Percentiles rank a stretch among this genome's conserved stretches.
These are phyloP conservation scores for Trichoderma erinaceum DNA, from an alignment of 495 filamentous ascomycete species.

Conservation along the genomic window DNA sequence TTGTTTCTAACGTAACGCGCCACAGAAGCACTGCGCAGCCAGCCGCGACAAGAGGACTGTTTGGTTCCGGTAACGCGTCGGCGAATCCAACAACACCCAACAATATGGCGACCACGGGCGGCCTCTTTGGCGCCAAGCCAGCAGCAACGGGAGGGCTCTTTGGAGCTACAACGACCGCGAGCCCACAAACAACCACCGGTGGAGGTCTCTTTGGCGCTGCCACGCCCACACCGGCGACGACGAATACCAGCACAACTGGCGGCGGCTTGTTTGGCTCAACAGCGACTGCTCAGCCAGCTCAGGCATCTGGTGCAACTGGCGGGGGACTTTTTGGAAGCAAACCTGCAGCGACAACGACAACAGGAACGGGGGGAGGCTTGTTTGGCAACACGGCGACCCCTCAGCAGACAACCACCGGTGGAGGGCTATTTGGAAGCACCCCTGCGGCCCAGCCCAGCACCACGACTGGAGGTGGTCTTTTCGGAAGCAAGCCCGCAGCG, in stretches of 20 bases:
- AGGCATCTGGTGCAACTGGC: background rate
- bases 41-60: constrained; percentile 28
- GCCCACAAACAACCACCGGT: background rate
- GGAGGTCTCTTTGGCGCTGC: constrained; percentile 1
- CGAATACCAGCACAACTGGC: background rate
- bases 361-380: constrained; percentile 29
- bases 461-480: constrained; percentile 24
- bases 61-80: constrained; percentile 22
- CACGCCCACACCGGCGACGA: background rate
- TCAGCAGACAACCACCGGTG: constrained; percentile 24
- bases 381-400: constrained; percentile 26
- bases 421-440: constrained; percentile 28
- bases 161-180: constrained; percentile 21
- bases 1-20: constrained; percentile 18
- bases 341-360: constrained; percentile 20
- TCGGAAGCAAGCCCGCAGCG: constrained; percentile 25
- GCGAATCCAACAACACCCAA: background rate
- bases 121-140: constrained; percentile 39
- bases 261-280: constrained; percentile 36
- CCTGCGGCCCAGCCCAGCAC: constrained; percentile 20
- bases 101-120: constrained; percentile 30
- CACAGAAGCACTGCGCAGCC: constrained; percentile 39
- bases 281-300: constrained; percentile 21
- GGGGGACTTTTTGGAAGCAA: constrained; percentile 29
- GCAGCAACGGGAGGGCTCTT: constrained; percentile 13